A percentile compares a stretch with the other conserved stretches of the same genome.
phyloP scores from a whole-genome alignment of 345 rosid genomes.

The Odontarrhena argentea region DNA sequence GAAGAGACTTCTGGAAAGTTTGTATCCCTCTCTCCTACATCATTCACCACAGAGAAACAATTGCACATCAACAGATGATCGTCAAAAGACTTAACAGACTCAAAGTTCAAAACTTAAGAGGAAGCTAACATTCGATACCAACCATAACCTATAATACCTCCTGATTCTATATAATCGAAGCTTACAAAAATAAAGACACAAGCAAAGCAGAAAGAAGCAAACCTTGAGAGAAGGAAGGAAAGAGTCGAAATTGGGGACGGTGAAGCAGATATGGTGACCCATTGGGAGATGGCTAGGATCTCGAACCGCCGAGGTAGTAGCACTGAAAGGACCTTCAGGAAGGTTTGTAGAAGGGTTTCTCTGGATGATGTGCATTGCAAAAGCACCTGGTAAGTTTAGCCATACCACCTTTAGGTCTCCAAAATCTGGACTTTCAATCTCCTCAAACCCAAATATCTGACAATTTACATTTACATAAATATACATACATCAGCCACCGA shows the following conservation, averaged over 20 bases:
- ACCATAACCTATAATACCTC: not conserved
- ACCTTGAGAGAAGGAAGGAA: conserved; percentile 73
- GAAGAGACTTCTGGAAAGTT: conserved; percentile 66
- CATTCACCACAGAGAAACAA: not conserved
- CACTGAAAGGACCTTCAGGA: conserved; percentile 86
- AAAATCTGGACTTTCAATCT: conserved; percentile 69
- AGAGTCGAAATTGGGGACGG: conserved; percentile 72
- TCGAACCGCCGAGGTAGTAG: conserved; percentile 49
- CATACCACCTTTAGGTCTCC: conserved; percentile 76
- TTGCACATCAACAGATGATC: conserved; percentile 1
- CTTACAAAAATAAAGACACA: not conserved
- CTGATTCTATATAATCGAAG: not conserved
- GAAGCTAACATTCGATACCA: not conserved
- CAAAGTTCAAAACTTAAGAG: not conserved
- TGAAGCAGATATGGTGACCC: conserved; percentile 86
- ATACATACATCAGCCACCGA: not conserved
- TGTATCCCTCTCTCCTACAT: conserved; percentile 77
- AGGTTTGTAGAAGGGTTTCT: conserved; percentile 64
- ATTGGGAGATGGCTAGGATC: conserved; percentile 77
- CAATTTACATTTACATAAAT: not conserved
- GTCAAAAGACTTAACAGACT: conserved; percentile 11
- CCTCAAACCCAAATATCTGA: conserved; percentile 82
- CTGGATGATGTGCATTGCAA: conserved; percentile 77
- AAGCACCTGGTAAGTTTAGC: conserved; percentile 67
- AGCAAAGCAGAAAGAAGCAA: not conserved